These are phyloP conservation scores for Metarhizium guizhouense DNA, from an alignment of 2,329 filamentous ascomycete species.

Conservation along the genomic window DNA sequence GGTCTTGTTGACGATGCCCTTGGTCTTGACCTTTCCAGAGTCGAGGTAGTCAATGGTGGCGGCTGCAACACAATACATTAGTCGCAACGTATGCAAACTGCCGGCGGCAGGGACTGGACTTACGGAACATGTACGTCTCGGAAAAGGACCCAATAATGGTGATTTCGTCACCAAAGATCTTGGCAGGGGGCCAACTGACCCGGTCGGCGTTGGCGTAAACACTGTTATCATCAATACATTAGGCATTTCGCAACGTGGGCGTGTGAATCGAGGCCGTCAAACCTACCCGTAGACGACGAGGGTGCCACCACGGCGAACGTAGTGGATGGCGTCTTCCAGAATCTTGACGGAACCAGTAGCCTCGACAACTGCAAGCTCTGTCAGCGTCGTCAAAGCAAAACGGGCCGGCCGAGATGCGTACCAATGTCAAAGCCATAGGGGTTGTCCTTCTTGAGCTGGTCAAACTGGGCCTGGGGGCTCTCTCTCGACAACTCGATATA, in stretches of 20 bases:
- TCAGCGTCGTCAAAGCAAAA: slow-evolving; percentile 8
- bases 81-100: not conserved
- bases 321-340: slow-evolving; percentile 62
- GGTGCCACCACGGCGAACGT: slow-evolving; percentile 62
- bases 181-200: slow-evolving; percentile 60
- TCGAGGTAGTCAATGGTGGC: slow-evolving; percentile 44
- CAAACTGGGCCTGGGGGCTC: slow-evolving; percentile 50
- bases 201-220: slow-evolving; percentile 56
- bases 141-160: slow-evolving; percentile 67
- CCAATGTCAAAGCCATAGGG: slow-evolving; percentile 66
- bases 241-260: not conserved
- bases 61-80: slow-evolving; percentile 15
- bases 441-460: slow-evolving; percentile 52
- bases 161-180: slow-evolving; percentile 62
- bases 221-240: slow-evolving; percentile 17
- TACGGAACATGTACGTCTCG: slow-evolving; percentile 63
- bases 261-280: no score
- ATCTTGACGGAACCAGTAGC: slow-evolving; percentile 62
- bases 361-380: slow-evolving; percentile 42
- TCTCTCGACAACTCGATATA: slow-evolving; percentile 46
- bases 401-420: slow-evolving; percentile 7
- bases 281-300: slow-evolving; percentile 54
- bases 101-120: slow-evolving; percentile 11
- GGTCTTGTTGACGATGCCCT: slow-evolving; percentile 64
- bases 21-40: slow-evolving; percentile 51